Conservation (phyloP, 257 asterid genomes). For the Capsicum baccatum region DNA sequence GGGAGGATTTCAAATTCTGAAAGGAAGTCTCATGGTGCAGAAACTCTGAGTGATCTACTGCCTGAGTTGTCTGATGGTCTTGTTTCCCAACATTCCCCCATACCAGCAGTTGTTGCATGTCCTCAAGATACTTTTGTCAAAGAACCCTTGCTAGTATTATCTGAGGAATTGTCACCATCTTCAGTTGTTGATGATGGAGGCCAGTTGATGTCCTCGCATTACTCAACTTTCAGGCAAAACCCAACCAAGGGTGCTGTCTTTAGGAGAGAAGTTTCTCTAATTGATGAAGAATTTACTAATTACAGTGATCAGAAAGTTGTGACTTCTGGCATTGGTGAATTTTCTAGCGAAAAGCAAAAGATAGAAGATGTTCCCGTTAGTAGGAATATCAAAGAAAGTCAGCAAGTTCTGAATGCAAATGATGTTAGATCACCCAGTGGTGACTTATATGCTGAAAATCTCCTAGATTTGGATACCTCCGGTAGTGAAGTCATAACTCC, state of each 20-base stretch:
- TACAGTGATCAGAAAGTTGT: slow-evolving; percentile 38
- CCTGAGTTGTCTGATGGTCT: slow-evolving; percentile 40
- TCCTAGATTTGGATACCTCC: slow-evolving; percentile 40
- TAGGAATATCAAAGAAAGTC: slow-evolving; percentile 33
- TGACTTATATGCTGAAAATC: slow-evolving; percentile 35
- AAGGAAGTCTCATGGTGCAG: slow-evolving; percentile 41
- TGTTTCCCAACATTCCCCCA: slow-evolving; percentile 40
- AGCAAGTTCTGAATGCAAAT: slow-evolving; percentile 38
- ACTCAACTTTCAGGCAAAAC: slow-evolving; percentile 32
- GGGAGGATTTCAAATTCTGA: slow-evolving; percentile 42
- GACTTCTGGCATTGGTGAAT: slow-evolving; percentile 36
- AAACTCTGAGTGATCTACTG: slow-evolving; percentile 36
- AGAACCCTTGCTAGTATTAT: slow-evolving; percentile 36
- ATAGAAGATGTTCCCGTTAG: slow-evolving; percentile 30
- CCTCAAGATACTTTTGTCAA: slow-evolving; percentile 36
- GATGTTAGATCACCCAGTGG: slow-evolving; percentile 38
- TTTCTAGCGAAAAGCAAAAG: slow-evolving; percentile 39
- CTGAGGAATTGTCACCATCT: slow-evolving; percentile 37
- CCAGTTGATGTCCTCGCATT: slow-evolving; percentile 41
- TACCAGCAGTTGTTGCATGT: slow-evolving; percentile 38
- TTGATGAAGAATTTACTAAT: slow-evolving; percentile 52
- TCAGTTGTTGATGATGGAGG: slow-evolving; percentile 42
- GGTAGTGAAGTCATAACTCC: slow-evolving; percentile 37
- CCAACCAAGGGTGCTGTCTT: slow-evolving; percentile 35
- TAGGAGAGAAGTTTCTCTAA: slow-evolving; percentile 49